These are phyloP conservation scores for Paraphoma sp. DNA, from an alignment of 2,329 filamentous ascomycete species.

Conservation along the genomic window DNA sequence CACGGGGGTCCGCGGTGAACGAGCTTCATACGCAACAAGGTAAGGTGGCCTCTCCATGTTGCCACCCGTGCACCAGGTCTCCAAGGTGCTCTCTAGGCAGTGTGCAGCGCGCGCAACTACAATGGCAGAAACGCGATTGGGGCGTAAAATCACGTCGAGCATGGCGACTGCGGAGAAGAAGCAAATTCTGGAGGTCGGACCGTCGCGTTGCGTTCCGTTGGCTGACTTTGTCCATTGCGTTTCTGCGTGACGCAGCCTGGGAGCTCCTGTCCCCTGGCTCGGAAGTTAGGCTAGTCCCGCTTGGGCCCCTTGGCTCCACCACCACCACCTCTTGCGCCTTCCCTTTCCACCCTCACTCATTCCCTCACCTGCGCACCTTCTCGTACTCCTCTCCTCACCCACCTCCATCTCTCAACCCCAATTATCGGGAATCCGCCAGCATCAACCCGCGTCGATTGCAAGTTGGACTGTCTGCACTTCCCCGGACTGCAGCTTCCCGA, in stretches of 20 bases:
- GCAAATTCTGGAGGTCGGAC: neutral
- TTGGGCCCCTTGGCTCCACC: constrained; percentile 29
- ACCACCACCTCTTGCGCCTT: constrained; percentile 27
- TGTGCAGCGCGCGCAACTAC: neutral
- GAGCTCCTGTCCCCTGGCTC: constrained; percentile 3
- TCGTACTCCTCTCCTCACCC: neutral
- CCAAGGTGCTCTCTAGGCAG: constrained; percentile 7
- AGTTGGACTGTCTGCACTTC: constrained; percentile 13
- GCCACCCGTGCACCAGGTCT: constrained; percentile 21
- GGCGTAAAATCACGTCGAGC: neutral
- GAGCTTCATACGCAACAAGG: constrained; percentile 19
- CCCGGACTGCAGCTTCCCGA: constrained; percentile 24
- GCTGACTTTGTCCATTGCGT: neutral
- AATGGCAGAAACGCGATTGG: neutral
- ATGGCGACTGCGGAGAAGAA: constrained; percentile 2
- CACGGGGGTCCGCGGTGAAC: constrained; percentile 17
- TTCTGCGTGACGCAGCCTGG: constrained; percentile 12
- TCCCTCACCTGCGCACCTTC: constrained; percentile 16
- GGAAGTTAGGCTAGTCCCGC: constrained; percentile 27
- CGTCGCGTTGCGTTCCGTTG: neutral
- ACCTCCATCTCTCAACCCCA: neutral
- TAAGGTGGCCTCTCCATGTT: constrained; percentile 23
- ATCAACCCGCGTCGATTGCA: neutral
- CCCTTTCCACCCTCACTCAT: constrained; percentile 21
- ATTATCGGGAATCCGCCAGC: constrained; percentile 1